Conservation (phyloP, 345 rosid genomes). For the Noccaea caerulescens region DNA sequence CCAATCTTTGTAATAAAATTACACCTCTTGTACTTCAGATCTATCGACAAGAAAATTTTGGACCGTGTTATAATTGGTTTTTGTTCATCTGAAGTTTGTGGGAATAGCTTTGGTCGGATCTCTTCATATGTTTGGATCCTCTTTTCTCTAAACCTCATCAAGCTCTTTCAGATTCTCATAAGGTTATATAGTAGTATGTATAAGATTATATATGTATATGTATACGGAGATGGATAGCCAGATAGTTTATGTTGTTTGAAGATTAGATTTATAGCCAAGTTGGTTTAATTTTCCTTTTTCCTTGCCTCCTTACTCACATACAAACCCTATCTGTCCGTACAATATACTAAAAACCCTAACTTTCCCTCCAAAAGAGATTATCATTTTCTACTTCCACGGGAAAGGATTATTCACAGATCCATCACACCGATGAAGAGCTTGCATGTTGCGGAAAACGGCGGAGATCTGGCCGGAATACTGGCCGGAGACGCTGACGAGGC, state of each 20-base stretch:
- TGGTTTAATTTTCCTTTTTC: conserved; percentile 36
- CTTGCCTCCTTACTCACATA: conserved; percentile 42
- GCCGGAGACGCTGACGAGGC: conserved; percentile 34
- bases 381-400: conserved; percentile 25
- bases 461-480: conserved; percentile 42
- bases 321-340: conserved; percentile 49
- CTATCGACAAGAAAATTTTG: conserved; percentile 8
- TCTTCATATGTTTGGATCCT: conserved; percentile 25
- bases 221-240: conserved; percentile 37
- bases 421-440: conserved; percentile 38
- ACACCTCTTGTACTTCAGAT: conserved; percentile 33
- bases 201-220: conserved; percentile 7
- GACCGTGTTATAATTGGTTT: conserved; percentile 17
- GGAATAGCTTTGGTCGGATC: conserved; percentile 31
- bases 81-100: conserved; percentile 27
- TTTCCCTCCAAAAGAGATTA: conserved; percentile 20
- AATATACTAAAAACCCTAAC: conserved; percentile 41
- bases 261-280: conserved; percentile 43
- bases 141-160: conserved; percentile 19
- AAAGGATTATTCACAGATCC: conserved; percentile 25
- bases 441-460: conserved; percentile 40
- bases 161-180: conserved; percentile 22
- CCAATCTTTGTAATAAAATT: conserved; percentile 19
- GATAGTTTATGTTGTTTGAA: conserved; percentile 47
- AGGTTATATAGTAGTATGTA: not conserved